Base-by-base conservation (phyloP, 202 grass and related monocot species). In the Saccharum hybrid region DNA sequence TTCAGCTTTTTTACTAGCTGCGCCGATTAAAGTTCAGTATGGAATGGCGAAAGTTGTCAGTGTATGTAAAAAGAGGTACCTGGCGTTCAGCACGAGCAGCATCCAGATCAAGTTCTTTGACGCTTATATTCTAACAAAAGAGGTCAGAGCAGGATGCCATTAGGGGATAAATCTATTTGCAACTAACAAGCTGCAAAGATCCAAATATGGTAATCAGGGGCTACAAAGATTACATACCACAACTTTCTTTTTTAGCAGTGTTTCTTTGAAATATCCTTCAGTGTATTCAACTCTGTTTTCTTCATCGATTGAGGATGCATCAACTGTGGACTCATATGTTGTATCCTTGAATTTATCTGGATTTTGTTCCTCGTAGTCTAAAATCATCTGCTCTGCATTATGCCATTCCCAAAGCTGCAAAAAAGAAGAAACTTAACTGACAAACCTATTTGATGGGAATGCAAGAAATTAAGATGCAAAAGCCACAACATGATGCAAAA, bases 301-400 rank as follows among this genome's bases (percentile, higher is more conserved):
- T 82, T 98, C 91, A 41, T 92, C 78, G 68, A 91, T 85, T 11
- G 69, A 43, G 68, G 69, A 63, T 30, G 42, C 37, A 43, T 91
- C 87, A 68, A 93, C 78, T 60, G 83, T 92, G 67, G 91, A 88
- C 67, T 98, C 96, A 63, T 94, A 98, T 51, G 86, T 86, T 40
- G 68, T 90, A 83, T 92, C 89, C 83, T 83, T 91, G 80, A 87
- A 95, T 74, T 94, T 91, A 66, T 98, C 96, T 71, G 91, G 93
- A 90, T 98, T 95, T 86, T 95, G 87, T 42, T 98, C 93, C 83
- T 98, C 96, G 7, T 98, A 84, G 79, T 95, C 96, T 81, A 95
- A 84, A 85, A 98, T 98, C 96, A 95, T 95, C 71, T 98, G 96
- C 51, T 98, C 91, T 79, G 91, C 92, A 77, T 98, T 95, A 75